A percentile compares a stretch with the other conserved stretches of the same genome.
These are phyloP conservation scores for Fusarium veterinarium DNA, from an alignment of 2,329 filamentous ascomycete genomes.

Conservation along the genomic window DNA sequence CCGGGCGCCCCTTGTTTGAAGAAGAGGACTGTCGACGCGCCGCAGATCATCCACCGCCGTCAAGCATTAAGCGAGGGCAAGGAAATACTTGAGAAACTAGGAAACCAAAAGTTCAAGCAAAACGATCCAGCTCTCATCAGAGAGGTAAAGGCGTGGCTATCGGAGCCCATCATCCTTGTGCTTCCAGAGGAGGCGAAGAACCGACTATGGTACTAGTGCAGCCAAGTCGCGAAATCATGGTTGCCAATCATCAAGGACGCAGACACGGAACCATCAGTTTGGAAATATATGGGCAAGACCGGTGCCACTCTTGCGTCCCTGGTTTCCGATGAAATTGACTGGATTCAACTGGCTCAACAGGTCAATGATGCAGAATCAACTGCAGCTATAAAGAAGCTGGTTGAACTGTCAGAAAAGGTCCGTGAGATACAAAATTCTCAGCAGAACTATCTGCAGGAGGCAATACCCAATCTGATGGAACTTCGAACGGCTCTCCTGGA, in stretches of 20 bases:
- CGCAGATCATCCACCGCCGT: neutral
- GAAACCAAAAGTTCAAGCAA: slow-evolving; percentile 1
- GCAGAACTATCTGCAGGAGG: neutral
- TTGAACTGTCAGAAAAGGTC: neutral
- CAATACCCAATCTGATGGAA: neutral
- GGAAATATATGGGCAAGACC: neutral
- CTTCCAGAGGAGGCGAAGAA: slow-evolving; percentile 14
- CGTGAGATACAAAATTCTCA: neutral
- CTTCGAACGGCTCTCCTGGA: neutral
- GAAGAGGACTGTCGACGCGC: neutral
- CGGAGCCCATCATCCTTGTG: neutral
- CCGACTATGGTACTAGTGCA: slow-evolving; percentile 6
- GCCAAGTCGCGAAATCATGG: slow-evolving; percentile 3
- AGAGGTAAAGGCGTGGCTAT: slow-evolving; percentile 4
- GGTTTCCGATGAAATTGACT: neutral
- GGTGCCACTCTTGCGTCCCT: neutral
- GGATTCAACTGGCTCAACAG: neutral
- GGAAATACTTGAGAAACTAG: neutral
- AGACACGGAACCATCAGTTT: neutral
- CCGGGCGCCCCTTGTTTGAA: neutral
- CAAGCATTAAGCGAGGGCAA: neutral
- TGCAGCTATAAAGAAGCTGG: slow-evolving; percentile 1
- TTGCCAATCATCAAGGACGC: neutral
- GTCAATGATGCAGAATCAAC: neutral
- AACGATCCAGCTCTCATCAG: neutral